Conservation (phyloP, 2,329 filamentous ascomycete genomes). For the Clathrospora elynae region DNA sequence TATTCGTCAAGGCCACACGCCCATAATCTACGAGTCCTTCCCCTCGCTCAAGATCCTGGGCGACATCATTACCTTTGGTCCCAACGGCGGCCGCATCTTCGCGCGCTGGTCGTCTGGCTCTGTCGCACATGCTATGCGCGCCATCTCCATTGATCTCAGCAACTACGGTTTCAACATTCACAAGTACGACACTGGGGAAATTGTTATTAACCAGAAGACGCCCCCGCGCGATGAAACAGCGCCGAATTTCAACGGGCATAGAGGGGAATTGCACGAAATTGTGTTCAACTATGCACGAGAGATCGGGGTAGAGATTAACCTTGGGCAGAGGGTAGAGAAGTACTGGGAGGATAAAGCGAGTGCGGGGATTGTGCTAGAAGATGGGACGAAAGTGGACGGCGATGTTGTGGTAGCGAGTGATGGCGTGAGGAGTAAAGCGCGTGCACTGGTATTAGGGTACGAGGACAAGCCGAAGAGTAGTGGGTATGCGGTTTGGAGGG, state of each 20-base stretch:
- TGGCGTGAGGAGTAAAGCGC: constrained; percentile 58
- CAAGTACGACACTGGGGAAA: constrained; percentile 64
- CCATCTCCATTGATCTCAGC: constrained; percentile 59
- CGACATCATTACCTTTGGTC: constrained; percentile 67
- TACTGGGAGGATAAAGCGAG: constrained; percentile 61
- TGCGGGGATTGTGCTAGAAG: constrained; percentile 59
- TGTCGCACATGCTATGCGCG: constrained; percentile 55
- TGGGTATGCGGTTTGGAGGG: constrained; percentile 60
- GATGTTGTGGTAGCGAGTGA: constrained; percentile 60
- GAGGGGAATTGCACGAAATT: constrained; percentile 64
- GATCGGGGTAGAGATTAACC: constrained; percentile 61
- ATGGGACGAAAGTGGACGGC: constrained; percentile 54
- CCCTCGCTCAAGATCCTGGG: constrained; percentile 62
- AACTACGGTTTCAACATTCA: constrained; percentile 65
- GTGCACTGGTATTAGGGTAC: constrained; percentile 59
- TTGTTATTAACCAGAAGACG: constrained; percentile 61
- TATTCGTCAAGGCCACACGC: constrained; percentile 64
- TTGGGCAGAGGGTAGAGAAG: constrained; percentile 57
- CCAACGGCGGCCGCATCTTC: constrained; percentile 66
- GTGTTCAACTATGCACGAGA: constrained; percentile 63
- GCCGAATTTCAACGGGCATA: constrained; percentile 64
- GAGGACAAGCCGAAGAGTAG: constrained; percentile 59
- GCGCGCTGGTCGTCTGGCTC: constrained; percentile 61
- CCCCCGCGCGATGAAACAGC: constrained; percentile 54
- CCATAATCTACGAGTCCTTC: constrained; percentile 64